Evolutionary conservation across 2,329 filamentous ascomycete genomes (phyloP).

Genomic region (Alternaria infectoria): DNA sequence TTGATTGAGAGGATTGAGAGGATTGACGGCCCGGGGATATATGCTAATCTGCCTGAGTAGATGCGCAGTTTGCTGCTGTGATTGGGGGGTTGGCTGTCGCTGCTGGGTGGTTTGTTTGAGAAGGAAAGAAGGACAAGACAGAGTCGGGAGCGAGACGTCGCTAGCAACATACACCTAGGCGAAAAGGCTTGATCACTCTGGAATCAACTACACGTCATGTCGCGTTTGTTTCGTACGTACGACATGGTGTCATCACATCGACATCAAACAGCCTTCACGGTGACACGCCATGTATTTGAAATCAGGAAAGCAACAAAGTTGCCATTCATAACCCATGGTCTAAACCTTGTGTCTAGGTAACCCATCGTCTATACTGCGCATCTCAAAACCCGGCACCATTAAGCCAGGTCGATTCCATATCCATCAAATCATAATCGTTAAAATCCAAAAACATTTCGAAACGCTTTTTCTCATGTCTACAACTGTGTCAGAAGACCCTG

Average conservation of each 20-base stretch:
- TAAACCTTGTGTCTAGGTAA: conserved; percentile 5
- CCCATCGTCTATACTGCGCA: conserved; percentile 1
- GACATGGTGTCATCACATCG: not conserved
- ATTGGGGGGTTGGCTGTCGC: not conserved
- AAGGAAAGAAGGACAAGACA: not conserved
- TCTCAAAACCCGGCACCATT: not conserved
- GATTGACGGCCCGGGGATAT: no score
- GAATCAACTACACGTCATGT: not conserved
- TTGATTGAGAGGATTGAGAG: not conserved
- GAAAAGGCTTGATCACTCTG: not conserved
- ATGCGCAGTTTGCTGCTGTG: not conserved
- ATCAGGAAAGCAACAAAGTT: not conserved
- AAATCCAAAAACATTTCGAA: not conserved
- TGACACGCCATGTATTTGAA: not conserved
- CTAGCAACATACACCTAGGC: not conserved
- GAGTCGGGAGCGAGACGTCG: rapidly evolving
- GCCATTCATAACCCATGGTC: not conserved
- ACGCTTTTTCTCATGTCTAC: conserved; percentile 16
- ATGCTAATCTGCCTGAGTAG: not conserved
- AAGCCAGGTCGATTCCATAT: not conserved
- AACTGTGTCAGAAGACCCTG: conserved; percentile 77
- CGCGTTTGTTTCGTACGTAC: not conserved
- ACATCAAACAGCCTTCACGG: not conserved
- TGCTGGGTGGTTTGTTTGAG: not conserved
- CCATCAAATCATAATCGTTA: conserved; percentile 1